Percentiles rank a stretch among this genome's conserved stretches.
These are phyloP conservation scores for Monosporascus ibericus DNA, from an alignment of 2,329 filamentous ascomycete genomes.

Conservation along the genomic window DNA sequence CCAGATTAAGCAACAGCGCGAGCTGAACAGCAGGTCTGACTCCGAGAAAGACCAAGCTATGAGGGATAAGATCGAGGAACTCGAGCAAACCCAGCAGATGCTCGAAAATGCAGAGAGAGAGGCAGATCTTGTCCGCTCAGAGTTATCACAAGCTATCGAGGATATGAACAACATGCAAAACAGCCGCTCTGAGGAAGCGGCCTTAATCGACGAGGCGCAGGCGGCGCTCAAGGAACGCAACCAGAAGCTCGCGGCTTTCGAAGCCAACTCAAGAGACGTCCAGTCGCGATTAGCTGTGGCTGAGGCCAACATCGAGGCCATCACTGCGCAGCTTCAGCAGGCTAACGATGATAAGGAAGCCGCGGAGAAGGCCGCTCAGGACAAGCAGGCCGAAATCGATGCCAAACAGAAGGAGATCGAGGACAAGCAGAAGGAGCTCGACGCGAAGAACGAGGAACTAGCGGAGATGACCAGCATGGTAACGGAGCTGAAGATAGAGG, in stretches of 20 bases:
- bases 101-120: slow-evolving; percentile 27
- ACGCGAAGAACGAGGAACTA: slow-evolving; percentile 24
- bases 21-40: slow-evolving; percentile 84
- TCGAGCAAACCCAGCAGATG: slow-evolving; percentile 36
- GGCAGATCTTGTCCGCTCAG: slow-evolving; percentile 35
- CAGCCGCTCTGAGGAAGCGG: slow-evolving; percentile 25
- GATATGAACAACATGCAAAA: slow-evolving; percentile 39
- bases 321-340: slow-evolving; percentile 31
- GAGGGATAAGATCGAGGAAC: slow-evolving; percentile 49
- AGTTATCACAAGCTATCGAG: slow-evolving; percentile 41
- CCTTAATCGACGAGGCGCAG: slow-evolving; percentile 29
- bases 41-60: slow-evolving; percentile 61
- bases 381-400: slow-evolving; percentile 20
- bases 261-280: slow-evolving; percentile 34
- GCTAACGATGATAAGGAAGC: slow-evolving; percentile 23
- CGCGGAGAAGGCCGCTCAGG: slow-evolving; percentile 21
- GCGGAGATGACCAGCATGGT: slow-evolving; percentile 41
- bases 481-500: slow-evolving; percentile 55
- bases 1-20: slow-evolving; percentile 92
- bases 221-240: slow-evolving; percentile 38
- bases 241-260: slow-evolving; percentile 36
- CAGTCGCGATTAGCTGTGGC: slow-evolving; percentile 29
- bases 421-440: slow-evolving; percentile 29
- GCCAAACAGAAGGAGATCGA: slow-evolving; percentile 35
- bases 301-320: slow-evolving; percentile 31